Base-by-base conservation (phyloP, 1,284 basidiomycete species). In the Paramarasmius palmivorus region DNA sequence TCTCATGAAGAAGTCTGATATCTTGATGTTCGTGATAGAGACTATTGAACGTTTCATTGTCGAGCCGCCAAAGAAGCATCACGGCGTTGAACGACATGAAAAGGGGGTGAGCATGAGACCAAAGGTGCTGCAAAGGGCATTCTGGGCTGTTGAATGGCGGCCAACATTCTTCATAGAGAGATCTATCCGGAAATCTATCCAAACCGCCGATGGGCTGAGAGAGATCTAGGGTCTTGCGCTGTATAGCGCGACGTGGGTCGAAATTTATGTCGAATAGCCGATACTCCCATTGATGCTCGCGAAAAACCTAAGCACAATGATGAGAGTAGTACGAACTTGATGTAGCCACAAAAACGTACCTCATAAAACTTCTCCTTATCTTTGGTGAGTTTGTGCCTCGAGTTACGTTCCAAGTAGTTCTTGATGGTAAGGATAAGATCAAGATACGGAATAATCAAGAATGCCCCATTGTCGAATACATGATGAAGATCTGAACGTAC, bases 281-380 rank as follows among this genome's bases (percentile, higher is more conserved):
- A 38, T 56, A 56, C 20, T 23, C 32, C 55, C 55, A 50, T 2
- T 17, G 42, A 9, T 39, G 48, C 8, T 49, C 47, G 3, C 34
- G 22, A 22, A 56, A 52, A 15, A 8, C 46, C 50, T 56, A 32
- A 10, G 9, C 17, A 17, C 36, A 38, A n/a, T 39, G 6, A 39
- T 17, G 5, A 47, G 12, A 19, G 34, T 2, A 9, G 26, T 12
- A 50, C 8, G 53, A 19, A 32, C 35, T 15, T 17, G 22, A 9
- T n/a, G 2, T n/a, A 36, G 19, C 7, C 41, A 19, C 15, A 17
- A 17, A 15, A 32, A 50, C 35, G 15, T 38, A 55, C 54, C 22
- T 53, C 45, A 23, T 53, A 52, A 45, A 56, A 56, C 40, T 45
- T 53, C 23, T 49, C 19, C 23, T 50, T 56, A 25, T 56, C 55